Base-by-base conservation (phyloP, 176 grass and related monocot species). In the Musa beccarii region DNA sequence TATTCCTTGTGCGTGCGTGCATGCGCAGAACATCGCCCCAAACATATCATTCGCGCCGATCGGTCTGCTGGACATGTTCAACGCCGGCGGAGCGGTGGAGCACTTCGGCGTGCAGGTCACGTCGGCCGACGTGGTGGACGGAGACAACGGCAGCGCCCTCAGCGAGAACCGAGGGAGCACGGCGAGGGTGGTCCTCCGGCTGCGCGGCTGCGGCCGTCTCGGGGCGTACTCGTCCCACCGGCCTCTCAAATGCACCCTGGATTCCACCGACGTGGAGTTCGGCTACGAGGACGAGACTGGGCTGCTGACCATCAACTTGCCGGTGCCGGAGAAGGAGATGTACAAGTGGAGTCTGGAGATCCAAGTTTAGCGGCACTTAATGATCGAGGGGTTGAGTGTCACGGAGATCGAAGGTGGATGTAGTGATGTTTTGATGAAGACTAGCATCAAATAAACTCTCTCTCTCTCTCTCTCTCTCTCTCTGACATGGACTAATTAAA, bases 21-120 rank as follows among this genome's bases (percentile, higher is more conserved):
- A 43, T 43, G 34, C 34, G 34, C 34, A 43, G 34, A 43, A 43
- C 34, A 43, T 43, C 34, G 34, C 3, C 34, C 34, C 34, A 43
- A 43, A 51, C 67, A 69, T 81, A 0, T 70, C 49, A 3, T 81
- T 91, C 71, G 90, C 90, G 26, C 79, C 93, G 0, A 69, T 97
- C 8, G 90, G 94, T 1, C 59, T 97, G 20, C 63, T 97, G 52
- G 51, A 87, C 54, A 97, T 97, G 94, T 93, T 97, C 82, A 97
- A 97, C 72, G 67, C 94, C 43, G 84, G 90, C 5, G 94, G 90
- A 73, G 94, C 90, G 0, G 82, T 97, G 11, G 88, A 97, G 78
- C 72, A 82, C 2, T 90, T 87, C 74, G 53, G 71, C 53, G 76
- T 84, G 23, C n/a, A 2, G 0, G 11, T 12, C 2, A 22, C 73